Base-by-base conservation (phyloP, 768 basidiomycete genomes). In the Solioccasus polychromus region DNA sequence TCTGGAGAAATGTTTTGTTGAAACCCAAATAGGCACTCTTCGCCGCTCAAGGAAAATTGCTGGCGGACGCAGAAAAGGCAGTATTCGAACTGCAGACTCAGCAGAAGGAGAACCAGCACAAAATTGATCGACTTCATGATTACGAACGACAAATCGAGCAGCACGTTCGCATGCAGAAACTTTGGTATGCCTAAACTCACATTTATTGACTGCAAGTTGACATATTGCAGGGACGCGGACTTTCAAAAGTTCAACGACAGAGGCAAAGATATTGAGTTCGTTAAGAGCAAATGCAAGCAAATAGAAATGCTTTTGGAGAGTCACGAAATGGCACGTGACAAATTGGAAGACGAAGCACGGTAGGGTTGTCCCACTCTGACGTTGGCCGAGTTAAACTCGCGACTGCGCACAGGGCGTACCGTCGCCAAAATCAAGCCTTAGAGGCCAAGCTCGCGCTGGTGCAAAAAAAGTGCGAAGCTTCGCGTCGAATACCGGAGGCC, bases 61-160 rank as follows among this genome's bases (percentile, higher is more conserved):
- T 91, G 23, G 78, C 78, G 0, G 82, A 83, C n/a, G 87, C 88
- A 8, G 69, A 70, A n/a, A 70, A 76, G 42, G 74, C 84, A 20
- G 79, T 89, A 1, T 88, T 87, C 56, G 74, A 79, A 42, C 69
- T 95, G 24, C 71, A 85, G 60, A 92, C 88, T 17, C 77, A 83
- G 55, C 74, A 77, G 53, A 87, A 88, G 55, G 88, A 88, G 64
- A 83, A 76, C 36, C 78, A 83, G 48, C 88, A 88, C 57, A 93
- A 93, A 60, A 78, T 95, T 11, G 81, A 84, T 49, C 78, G 87
- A 15, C 71, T 95, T 34, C 70, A 74, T 39, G 91, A 95, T 62
- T 95, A 93, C 53, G 92, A 96, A 60, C 72, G 70, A n/a, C 85
- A 88, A 54, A 90, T 95, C 35, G 84, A 89, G 42, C 88, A 92